Percentiles rank a stretch among this genome's conserved stretches.
Evolutionary conservation across 2,329 filamentous ascomycete species (phyloP).

Genomic region (Beauveria sp.): DNA sequence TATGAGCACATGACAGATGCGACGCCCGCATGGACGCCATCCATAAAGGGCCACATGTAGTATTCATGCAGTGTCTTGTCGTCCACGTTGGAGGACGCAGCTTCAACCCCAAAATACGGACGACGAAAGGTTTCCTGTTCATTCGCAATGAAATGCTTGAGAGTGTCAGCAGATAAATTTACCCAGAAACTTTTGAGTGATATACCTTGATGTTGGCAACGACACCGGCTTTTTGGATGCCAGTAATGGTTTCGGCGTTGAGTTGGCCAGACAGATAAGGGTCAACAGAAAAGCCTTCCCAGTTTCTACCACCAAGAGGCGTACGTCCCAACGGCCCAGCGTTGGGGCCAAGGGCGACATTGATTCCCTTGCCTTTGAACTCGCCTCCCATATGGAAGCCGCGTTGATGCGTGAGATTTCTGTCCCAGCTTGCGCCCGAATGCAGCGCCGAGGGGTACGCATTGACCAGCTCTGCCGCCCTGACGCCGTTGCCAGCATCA

Average conservation of each 20-base stretch:
- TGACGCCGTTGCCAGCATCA: constrained; percentile 41
- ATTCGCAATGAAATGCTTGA: constrained; percentile 49
- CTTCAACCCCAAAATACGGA: constrained; percentile 36
- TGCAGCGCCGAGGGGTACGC: constrained; percentile 41
- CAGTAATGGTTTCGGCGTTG: constrained; percentile 63
- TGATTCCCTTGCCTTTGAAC: constrained; percentile 52
- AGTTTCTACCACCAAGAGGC: constrained; percentile 63
- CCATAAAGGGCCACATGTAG: constrained; percentile 60
- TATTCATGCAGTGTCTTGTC: constrained; percentile 58
- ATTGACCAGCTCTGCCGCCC: constrained; percentile 40
- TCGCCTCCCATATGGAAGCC: constrained; percentile 48
- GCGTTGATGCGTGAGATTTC: constrained; percentile 41
- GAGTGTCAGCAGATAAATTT: background rate
- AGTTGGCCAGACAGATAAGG: constrained; percentile 63
- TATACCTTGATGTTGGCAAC: constrained; percentile 63
- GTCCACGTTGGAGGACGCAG: constrained; percentile 54
- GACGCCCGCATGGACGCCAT: constrained; percentile 49
- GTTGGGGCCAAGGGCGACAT: constrained; percentile 62
- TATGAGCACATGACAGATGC: constrained; percentile 61
- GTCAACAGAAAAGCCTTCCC: constrained; percentile 68
- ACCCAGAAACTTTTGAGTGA: rapidly evolving
- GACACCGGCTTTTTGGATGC: constrained; percentile 70
- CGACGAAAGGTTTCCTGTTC: constrained; percentile 49
- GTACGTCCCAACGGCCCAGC: constrained; percentile 66
- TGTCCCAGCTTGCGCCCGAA: constrained; percentile 46